These are phyloP conservation scores for Leccinum imitatum DNA, from an alignment of 768 basidiomycete genomes.

Conservation along the genomic window DNA sequence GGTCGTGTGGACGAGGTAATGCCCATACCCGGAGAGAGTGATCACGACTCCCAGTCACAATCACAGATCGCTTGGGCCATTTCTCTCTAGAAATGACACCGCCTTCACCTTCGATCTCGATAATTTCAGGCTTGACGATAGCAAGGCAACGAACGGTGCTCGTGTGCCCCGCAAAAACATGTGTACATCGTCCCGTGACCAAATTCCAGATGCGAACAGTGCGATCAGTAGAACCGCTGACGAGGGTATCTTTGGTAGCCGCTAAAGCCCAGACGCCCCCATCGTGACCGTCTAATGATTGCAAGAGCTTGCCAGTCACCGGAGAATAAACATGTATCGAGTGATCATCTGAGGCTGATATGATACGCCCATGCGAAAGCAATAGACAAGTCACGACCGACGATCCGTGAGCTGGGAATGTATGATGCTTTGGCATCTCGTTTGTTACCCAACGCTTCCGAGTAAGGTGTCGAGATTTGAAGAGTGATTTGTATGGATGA, in stretches of 20 bases:
- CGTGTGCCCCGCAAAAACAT: slow-evolving; percentile 94
- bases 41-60: slow-evolving; percentile 74
- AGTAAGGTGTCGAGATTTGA: slow-evolving; percentile 85
- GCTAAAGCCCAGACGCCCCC: slow-evolving; percentile 98
- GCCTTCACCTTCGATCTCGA: slow-evolving; percentile 67
- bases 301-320: slow-evolving; percentile 70
- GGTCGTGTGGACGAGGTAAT: slow-evolving; percentile 65
- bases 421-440: slow-evolving; percentile 68
- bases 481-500: slow-evolving; percentile 89
- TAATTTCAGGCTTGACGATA: slow-evolving; percentile 90
- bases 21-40: slow-evolving; percentile 67
- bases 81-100: slow-evolving; percentile 66
- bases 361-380: slow-evolving; percentile 92
- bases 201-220: slow-evolving; percentile 93
- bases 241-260: slow-evolving; percentile 81
- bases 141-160: slow-evolving; percentile 95
- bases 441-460: slow-evolving; percentile 78
- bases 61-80: slow-evolving; percentile 67
- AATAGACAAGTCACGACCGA: slow-evolving; percentile 95
- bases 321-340: slow-evolving; percentile 95
- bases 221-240: slow-evolving; percentile 91
- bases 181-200: slow-evolving; percentile 75
- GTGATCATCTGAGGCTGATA: slow-evolving; percentile 96
- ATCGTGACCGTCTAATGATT: slow-evolving; percentile 83
- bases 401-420: slow-evolving; percentile 85